phyloP scores from a whole-genome alignment of 345 rosid species.

The Tarenaya hassleriana region DNA sequence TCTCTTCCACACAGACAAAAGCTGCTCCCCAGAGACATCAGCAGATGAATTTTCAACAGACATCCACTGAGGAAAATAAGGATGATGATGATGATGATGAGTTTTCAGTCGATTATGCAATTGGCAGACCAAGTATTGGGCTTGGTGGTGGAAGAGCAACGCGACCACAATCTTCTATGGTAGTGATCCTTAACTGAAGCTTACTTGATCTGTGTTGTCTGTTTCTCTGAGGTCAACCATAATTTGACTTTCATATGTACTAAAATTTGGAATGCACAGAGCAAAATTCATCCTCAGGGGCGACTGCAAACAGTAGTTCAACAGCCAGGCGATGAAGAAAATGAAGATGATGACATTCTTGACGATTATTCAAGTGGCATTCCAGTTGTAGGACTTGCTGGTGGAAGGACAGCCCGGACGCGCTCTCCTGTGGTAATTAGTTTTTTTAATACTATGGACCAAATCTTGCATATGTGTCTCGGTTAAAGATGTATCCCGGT shows the following conservation, averaged over 20 bases:
- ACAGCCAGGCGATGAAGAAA: conserved; percentile 30
- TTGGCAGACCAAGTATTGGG: conserved; percentile 42
- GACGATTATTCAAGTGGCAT: conserved; percentile 25
- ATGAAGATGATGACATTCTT: conserved; percentile 31
- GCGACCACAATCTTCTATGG: conserved; percentile 40
- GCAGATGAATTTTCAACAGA: conserved; percentile 14
- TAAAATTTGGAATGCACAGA: conserved; percentile 22
- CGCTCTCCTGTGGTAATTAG: conserved; percentile 38
- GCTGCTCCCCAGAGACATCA: conserved; percentile 30
- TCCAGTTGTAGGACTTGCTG: conserved; percentile 40
- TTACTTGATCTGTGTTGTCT: conserved; percentile 7
- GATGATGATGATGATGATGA: conserved; percentile 37
- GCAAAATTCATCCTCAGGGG: conserved; percentile 30
- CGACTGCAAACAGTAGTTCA: conserved; percentile 15
- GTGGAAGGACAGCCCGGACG: conserved; percentile 33
- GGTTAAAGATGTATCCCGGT: not conserved
- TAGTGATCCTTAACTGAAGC: conserved; percentile 13
- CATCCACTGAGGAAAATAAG: conserved; percentile 31
- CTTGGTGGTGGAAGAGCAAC: conserved; percentile 42
- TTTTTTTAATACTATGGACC: not conserved
- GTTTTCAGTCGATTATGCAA: conserved; percentile 27
- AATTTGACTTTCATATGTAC: conserved; percentile 1
- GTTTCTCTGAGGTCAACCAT: not conserved
- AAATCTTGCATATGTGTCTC: conserved; percentile 12
- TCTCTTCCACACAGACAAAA: conserved; percentile 34